Base-by-base conservation (phyloP, 208 protist species). In the Trypanosoma avium region DNA sequence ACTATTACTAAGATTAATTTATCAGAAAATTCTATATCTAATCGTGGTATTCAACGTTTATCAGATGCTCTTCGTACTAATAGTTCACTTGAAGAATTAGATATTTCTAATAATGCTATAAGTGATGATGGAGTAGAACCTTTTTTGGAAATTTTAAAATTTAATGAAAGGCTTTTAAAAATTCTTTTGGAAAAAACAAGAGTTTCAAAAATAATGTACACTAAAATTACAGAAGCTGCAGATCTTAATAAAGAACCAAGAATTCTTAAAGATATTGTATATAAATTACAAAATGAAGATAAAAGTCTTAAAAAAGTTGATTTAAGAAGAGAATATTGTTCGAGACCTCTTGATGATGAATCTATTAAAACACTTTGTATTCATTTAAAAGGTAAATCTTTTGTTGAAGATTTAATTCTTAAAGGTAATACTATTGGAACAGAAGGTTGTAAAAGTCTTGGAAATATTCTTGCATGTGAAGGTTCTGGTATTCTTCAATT, bases 31-130 rank as follows among this genome's bases (percentile, higher is more conserved):
- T 76, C 74, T 17, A 84, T 97, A 33, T 81, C 81, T 17, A 91
- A 93, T 62, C 76, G 77, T 19, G 94, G 92, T 29, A 79, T 73
- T 4, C 50, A 68, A n/a, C 57, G 62, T 4, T 57, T 97, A 1
- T 86, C 79, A 54, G 73, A 93, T 6, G 77, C 84, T n/a, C 66
- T 97, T n/a, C 32, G 73, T 4, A 53, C 56, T 26, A 97, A 97
- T 61, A 62, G 49, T 12, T 73, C 64, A 3, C 66, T 97, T 49
- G 53, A 77, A 43, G 17, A 63, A 21, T 50, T 97, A 7, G 69
- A 93, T 61, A 59, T 95, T 35, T 77, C 75, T 29, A 73, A 87
- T 65, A 97, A 96, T 70, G 61, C 77, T 19, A 77, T 94, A 40
- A 70, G 71, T 29, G 50, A 77, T 19, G 70, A 69, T 12, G 80